Conservation (phyloP, 2,329 filamentous ascomycete species). For the Paracoccidioides brasiliensis region DNA sequence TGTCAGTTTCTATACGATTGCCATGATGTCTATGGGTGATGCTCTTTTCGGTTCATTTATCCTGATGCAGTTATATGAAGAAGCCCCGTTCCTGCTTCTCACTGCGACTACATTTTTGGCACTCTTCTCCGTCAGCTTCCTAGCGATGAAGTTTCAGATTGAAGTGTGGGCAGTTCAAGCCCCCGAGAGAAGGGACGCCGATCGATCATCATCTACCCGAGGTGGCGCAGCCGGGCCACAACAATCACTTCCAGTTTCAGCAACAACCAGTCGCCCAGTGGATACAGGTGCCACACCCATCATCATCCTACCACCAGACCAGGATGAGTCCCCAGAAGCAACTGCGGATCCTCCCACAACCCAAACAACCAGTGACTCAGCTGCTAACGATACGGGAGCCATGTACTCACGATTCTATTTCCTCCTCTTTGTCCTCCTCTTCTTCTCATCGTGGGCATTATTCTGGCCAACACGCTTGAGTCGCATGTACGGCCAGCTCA, state of each 20-base stretch:
- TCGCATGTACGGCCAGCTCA: slow-evolving; percentile 44
- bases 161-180: slow-evolving; percentile 54
- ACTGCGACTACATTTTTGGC: slow-evolving; percentile 45
- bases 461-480: slow-evolving; percentile 42
- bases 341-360: slow-evolving; percentile 21
- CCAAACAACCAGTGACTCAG: slow-evolving; percentile 22
- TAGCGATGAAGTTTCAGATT: slow-evolving; percentile 53
- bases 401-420: slow-evolving; percentile 52
- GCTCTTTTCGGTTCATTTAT: slow-evolving; percentile 46
- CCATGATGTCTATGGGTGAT: slow-evolving; percentile 48
- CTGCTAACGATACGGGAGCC: slow-evolving; percentile 39
- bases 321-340: slow-evolving; percentile 35
- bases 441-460: slow-evolving; percentile 46
- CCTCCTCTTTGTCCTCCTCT: slow-evolving; percentile 43
- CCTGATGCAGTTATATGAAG: slow-evolving; percentile 42
- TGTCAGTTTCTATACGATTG: slow-evolving; percentile 51
- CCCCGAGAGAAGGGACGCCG: slow-evolving; percentile 27
- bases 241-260: slow-evolving; percentile 27
- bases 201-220: slow-evolving; percentile 14
- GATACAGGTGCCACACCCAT: slow-evolving; percentile 42
- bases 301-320: slow-evolving; percentile 44
- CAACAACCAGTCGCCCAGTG: slow-evolving; percentile 31
- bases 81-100: slow-evolving; percentile 42
- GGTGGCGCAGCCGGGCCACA: not conserved
- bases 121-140: slow-evolving; percentile 47